A percentile compares a stretch with the other conserved stretches of the same genome.
phyloP scores from a whole-genome alignment of 75 land plant genomes.

The Larix kaempferi region DNA sequence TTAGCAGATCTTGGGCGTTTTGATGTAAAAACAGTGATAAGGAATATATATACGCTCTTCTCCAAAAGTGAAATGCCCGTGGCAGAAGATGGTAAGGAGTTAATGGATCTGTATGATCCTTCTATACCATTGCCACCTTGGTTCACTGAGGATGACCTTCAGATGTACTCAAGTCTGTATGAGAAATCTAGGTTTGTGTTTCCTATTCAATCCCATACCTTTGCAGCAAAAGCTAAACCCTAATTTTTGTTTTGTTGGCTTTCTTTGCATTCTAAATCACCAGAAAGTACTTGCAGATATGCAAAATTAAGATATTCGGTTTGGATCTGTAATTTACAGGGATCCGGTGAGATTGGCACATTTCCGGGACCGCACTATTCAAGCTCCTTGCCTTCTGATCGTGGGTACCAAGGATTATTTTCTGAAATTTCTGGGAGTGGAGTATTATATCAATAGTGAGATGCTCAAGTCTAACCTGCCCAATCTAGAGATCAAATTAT shows the following conservation, averaged over 20 bases:
- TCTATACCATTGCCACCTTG: slow-evolving; percentile 53
- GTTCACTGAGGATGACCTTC: slow-evolving; percentile 58
- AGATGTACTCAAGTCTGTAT: slow-evolving; percentile 40
- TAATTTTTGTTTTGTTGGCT: not conserved
- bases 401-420: slow-evolving; percentile 53
- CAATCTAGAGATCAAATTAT: too few relatives aligned
- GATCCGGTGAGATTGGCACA: not conserved
- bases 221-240: not conserved
- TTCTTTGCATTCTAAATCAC: not conserved
- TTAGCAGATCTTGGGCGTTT: slow-evolving; percentile 44
- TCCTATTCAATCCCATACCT: too few relatives aligned
- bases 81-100: too few relatives aligned
- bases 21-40: slow-evolving; percentile 40
- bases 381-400: slow-evolving; percentile 32
- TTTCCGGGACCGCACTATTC: slow-evolving; percentile 13
- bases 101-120: slow-evolving; percentile 37
- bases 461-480: too few relatives aligned
- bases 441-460: slow-evolving; percentile 14
- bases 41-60: slow-evolving; percentile 55
- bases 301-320: not conserved
- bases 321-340: slow-evolving; percentile 4
- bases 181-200: slow-evolving; percentile 14
- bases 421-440: slow-evolving; percentile 40
- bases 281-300: not conserved
- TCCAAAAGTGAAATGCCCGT: slow-evolving; percentile 24